Conservation (phyloP, 306 rosid species). For the Cajanus cajan region DNA sequence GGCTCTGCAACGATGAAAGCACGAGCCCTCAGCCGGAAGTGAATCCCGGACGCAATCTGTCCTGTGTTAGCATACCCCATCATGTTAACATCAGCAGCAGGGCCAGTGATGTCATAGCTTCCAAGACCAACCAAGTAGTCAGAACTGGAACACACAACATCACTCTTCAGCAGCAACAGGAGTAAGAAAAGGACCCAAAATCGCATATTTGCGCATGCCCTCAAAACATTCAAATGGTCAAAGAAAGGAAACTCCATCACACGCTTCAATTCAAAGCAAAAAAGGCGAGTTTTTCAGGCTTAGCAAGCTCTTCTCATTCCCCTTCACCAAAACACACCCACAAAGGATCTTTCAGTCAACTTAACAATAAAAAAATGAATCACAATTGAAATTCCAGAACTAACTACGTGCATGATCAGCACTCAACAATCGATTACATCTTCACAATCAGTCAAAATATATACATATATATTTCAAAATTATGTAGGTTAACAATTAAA, state of each 20-base stretch:
- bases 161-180: conserved; percentile 32
- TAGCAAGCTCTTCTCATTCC: conserved; percentile 36
- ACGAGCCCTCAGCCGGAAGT: conserved; percentile 81
- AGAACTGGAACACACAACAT: conserved; percentile 45
- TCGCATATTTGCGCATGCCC: conserved; percentile 19
- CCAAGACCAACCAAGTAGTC: conserved; percentile 79
- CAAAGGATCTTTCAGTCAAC: not conserved
- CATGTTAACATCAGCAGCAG: conserved; percentile 96
- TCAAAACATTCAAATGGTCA: conserved; percentile 19
- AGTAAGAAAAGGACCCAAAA: conserved; percentile 35
- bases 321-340: conserved; percentile 35
- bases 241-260: conserved; percentile 33
- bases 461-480: not conserved
- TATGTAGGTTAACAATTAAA: not conserved
- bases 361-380: not conserved
- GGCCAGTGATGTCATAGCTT: conserved; percentile 94
- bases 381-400: not conserved
- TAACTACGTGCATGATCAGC: not conserved
- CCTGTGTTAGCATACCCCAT: conserved; percentile 85
- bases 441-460: not conserved
- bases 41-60: conserved; percentile 76
- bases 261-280: conserved; percentile 13
- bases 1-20: conserved; percentile 76
- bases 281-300: conserved; percentile 13
- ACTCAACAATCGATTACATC: not conserved